Base-by-base conservation (phyloP, 2,329 filamentous ascomycete genomes). In the Epichloe coenophiala region DNA sequence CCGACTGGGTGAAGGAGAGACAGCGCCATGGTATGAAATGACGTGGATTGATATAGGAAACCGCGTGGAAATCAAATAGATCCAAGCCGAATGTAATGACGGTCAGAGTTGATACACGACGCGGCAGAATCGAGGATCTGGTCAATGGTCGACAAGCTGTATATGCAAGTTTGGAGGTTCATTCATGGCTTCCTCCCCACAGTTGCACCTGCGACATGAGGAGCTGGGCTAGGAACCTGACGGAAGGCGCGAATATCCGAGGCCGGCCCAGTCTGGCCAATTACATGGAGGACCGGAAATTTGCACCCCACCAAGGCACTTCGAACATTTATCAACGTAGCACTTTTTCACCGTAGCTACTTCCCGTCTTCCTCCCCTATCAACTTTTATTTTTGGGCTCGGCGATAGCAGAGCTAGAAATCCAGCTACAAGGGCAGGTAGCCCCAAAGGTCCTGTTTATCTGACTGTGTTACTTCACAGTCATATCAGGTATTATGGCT, bases 1-100 rank as follows among this genome's bases (percentile, higher is more conserved):
- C 72, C 72, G 38, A 79, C 76, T 6, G 78, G 77, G 52, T 75
- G 74, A 51, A 80, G 67, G 17, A 83, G 69, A 39, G 77, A 74
- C 5, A 71, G 71, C 12, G 69, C 60, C 76, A 80, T 80, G 15
- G 5, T 45, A 41, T 60, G 49, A 48, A 40, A 37, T 21, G 40
- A 17, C 7, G 31, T 43, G 21, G 7, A 11, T 41, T 11, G 39
- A 37, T 6, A 12, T 12, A 15, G 19, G 13, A 15, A 17, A 11
- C 33, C 27, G 46, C 17, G 44, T 15, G 17, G 17, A 19, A 36
- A 4, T 7, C 43, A 36, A 13, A 8, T 35, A 11, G 5, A 9
- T 12, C 19, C 17, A 38, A 38, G 7, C 3, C 15, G 33, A 11
- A 13, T 37, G 5, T n/a, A 19, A 19, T 12, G 17, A 21, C 8